These are phyloP conservation scores for Arthroderma sp. DNA, from an alignment of 2,329 filamentous ascomycete species.

Conservation along the genomic window DNA sequence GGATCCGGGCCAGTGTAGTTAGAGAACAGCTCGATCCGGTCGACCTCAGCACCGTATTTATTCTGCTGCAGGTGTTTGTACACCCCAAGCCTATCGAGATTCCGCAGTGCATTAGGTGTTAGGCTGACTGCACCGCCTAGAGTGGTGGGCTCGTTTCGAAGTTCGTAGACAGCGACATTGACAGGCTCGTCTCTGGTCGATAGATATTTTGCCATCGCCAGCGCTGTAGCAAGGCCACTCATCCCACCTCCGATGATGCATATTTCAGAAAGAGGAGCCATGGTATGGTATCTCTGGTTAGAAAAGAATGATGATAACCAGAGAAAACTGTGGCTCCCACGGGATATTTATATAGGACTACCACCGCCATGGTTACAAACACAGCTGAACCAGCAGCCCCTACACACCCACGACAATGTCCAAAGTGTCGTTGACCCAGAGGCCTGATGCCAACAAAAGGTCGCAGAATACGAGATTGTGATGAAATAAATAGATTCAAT, in stretches of 20 bases:
- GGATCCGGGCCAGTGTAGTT: slow-evolving; percentile 39
- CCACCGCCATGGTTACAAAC: too few species aligned
- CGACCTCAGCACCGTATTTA: slow-evolving; percentile 19
- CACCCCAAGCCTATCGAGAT: slow-evolving; percentile 25
- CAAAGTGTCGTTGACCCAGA: too few species aligned
- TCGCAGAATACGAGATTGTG: background rate
- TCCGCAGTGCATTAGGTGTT: slow-evolving; percentile 22
- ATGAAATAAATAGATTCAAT: background rate
- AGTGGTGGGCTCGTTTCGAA: slow-evolving; percentile 21
- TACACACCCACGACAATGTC: too few species aligned
- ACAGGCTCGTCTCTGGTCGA: slow-evolving; percentile 6
- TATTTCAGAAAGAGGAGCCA: slow-evolving; percentile 4
- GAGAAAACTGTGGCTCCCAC: background rate
- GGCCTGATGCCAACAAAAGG: background rate
- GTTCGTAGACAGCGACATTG: slow-evolving; percentile 20
- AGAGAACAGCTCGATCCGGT: background rate
- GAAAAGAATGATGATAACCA: background rate
- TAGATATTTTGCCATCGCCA: slow-evolving; percentile 14
- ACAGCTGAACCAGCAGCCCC: too few species aligned
- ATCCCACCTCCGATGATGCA: slow-evolving; percentile 18
- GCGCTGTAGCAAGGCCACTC: slow-evolving; percentile 16
- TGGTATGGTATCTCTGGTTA: background rate
- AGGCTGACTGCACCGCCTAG: slow-evolving; percentile 24
- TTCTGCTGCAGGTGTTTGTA: slow-evolving; percentile 36
- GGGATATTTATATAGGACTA: background rate